Evolutionary conservation across 2,329 filamentous ascomycete genomes (phyloP).

Genomic region (Drechslerella coelobrocha): DNA sequence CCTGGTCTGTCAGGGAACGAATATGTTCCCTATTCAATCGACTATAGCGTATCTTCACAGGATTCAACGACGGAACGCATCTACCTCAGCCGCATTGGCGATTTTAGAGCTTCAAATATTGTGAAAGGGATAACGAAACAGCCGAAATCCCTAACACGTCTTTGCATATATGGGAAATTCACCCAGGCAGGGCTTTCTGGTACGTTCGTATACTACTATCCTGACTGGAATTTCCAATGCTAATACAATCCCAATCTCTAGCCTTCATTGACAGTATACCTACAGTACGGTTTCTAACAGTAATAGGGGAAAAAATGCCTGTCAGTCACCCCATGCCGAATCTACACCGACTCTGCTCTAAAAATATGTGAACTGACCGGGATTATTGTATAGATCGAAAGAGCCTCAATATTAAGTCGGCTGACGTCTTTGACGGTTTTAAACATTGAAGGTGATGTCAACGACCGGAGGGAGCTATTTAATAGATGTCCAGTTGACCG

Average conservation of each 20-base stretch:
- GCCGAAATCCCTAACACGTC: slow-evolving; percentile 12
- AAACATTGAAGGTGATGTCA: slow-evolving; percentile 17
- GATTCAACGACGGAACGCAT: not conserved
- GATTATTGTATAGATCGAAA: slow-evolving; percentile 7
- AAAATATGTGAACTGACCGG: slow-evolving; percentile 2
- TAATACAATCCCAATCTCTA: slow-evolving; percentile 3
- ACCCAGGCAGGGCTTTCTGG: slow-evolving; percentile 27
- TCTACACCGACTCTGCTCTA: not conserved
- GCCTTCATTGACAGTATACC: slow-evolving; percentile 35
- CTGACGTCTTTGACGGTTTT: slow-evolving; percentile 15
- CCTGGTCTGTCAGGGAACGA: slow-evolving; percentile 13
- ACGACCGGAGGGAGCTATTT: not conserved
- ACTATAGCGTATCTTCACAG: slow-evolving; percentile 13
- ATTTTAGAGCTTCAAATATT: slow-evolving; percentile 33
- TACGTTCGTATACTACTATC: not conserved
- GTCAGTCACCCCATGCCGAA: slow-evolving; percentile 11
- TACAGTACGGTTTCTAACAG: slow-evolving; percentile 17
- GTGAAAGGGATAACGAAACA: slow-evolving; percentile 27
- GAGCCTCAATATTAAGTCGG: slow-evolving; percentile 10
- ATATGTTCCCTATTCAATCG: slow-evolving; percentile 30
- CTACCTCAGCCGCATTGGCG: slow-evolving; percentile 31
- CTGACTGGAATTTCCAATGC: slow-evolving; percentile 14
- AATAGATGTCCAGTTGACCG: slow-evolving; percentile 7
- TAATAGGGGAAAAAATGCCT: slow-evolving; percentile 26
- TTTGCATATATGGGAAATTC: slow-evolving; percentile 42